phyloP scores from a whole-genome alignment of 306 rosid species.

The Dryas alaskensis region DNA sequence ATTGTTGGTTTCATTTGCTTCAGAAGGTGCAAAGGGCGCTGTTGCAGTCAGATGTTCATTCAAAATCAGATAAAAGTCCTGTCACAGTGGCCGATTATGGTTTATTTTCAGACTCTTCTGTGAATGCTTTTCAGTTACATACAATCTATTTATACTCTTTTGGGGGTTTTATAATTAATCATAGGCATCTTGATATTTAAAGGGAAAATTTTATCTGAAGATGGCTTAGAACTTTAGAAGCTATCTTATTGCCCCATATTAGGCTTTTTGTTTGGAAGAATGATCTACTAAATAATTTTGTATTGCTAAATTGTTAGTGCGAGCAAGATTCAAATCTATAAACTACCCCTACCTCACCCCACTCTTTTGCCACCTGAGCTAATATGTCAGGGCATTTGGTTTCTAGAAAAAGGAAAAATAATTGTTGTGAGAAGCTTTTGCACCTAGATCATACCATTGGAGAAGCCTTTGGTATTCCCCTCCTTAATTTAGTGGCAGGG shows the following conservation, averaged over 20 bases:
- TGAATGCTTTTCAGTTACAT: background rate
- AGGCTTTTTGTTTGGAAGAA: background rate
- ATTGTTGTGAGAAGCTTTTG: background rate
- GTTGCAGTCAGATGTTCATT: conserved; percentile 81
- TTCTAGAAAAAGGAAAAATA: background rate
- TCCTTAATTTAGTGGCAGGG: background rate
- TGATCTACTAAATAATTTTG: background rate
- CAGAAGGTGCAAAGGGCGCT: conserved; percentile 91
- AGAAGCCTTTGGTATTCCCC: background rate
- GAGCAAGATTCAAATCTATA: background rate
- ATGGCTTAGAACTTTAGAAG: background rate
- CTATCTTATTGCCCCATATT: background rate
- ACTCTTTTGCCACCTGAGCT: background rate
- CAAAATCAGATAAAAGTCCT: conserved; percentile 90
- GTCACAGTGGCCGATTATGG: conserved; percentile 98
- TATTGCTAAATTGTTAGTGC: background rate
- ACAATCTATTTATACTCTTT: conserved; percentile 15
- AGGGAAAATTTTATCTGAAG: background rate
- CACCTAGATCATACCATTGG: background rate
- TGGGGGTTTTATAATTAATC: background rate
- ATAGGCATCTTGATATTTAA: background rate
- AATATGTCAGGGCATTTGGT: background rate
- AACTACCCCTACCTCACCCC: background rate
- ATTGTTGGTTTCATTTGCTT: conserved; percentile 18
- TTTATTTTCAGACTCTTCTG: conserved; percentile 24